These are phyloP conservation scores for Candida ficus DNA, from an alignment of 805 yeast genomes.

Conservation along the genomic window DNA sequence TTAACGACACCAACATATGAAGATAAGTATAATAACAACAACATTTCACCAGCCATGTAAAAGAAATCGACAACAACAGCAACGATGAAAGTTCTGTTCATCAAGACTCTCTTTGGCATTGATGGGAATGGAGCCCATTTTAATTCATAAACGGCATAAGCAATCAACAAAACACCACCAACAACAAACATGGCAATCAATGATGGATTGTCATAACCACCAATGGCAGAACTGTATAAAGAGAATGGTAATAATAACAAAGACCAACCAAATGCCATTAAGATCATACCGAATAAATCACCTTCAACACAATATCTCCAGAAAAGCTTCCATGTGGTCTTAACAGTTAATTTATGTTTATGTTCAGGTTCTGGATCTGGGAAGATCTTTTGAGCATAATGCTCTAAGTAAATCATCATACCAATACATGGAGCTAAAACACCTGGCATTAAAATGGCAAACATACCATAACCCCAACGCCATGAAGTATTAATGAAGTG, in stretches of 20 bases:
- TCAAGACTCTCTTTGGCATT: conserved; percentile 31
- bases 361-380: neutral
- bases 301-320: conserved; percentile 27
- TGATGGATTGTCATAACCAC: conserved; percentile 33
- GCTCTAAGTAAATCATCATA: conserved; percentile 30
- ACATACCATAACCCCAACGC: conserved; percentile 52
- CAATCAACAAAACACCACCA: conserved; percentile 33
- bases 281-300: conserved; percentile 34
- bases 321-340: conserved; percentile 3
- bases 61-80: conserved; percentile 30
- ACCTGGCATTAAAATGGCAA: conserved; percentile 41
- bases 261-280: conserved; percentile 35
- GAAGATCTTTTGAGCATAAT: conserved; percentile 23
- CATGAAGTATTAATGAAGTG: conserved; percentile 27
- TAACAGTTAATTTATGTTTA: neutral
- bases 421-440: conserved; percentile 30
- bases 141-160: conserved; percentile 32
- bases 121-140: conserved; percentile 32
- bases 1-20: conserved; percentile 30
- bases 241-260: conserved; percentile 36
- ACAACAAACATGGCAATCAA: conserved; percentile 40
- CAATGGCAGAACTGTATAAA: conserved; percentile 27
- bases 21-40: conserved; percentile 28
- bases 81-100: conserved; percentile 33
- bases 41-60: conserved; percentile 27